Evolutionary conservation across 352 stramenopile genomes (phyloP).

Genomic region (Phytophthora podocarpi): DNA sequence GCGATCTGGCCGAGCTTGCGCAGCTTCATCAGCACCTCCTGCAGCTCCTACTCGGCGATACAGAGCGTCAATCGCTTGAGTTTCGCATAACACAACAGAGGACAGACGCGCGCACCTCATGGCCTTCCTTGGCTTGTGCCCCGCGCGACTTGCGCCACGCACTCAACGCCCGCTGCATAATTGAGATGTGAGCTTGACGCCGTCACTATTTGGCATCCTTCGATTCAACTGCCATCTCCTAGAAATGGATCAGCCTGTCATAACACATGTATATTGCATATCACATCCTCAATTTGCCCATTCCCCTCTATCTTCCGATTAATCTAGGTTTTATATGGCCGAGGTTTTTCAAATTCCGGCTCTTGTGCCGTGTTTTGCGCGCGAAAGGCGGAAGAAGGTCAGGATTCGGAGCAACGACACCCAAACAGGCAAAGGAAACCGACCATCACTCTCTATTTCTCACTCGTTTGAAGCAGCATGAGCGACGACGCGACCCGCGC

Average conservation of each 20-base stretch:
- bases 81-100: neutral
- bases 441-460: slow-evolving; percentile 34
- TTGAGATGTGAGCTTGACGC: neutral
- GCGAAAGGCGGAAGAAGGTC: neutral
- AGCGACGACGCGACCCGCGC: slow-evolving; percentile 36
- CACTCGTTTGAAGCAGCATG: slow-evolving; percentile 21
- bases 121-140: slow-evolving; percentile 50
- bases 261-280: neutral
- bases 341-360: slow-evolving; percentile 13
- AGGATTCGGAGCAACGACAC: slow-evolving; percentile 14
- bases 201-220: neutral
- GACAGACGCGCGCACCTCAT: slow-evolving; percentile 28
- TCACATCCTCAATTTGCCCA: neutral
- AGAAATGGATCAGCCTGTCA: neutral
- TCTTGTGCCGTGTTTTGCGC: slow-evolving; percentile 11
- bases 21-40: slow-evolving; percentile 61
- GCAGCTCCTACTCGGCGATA: slow-evolving; percentile 47
- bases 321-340: slow-evolving; percentile 7
- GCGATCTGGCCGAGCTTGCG: slow-evolving; percentile 54
- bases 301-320: neutral
- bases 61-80: neutral
- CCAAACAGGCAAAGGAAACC: slow-evolving; percentile 4
- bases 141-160: slow-evolving; percentile 49
- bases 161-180: slow-evolving; percentile 31
- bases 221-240: too few species aligned